Evolutionary conservation across 768 basidiomycete genomes (phyloP).

Genomic region (Boletus fagicola): DNA sequence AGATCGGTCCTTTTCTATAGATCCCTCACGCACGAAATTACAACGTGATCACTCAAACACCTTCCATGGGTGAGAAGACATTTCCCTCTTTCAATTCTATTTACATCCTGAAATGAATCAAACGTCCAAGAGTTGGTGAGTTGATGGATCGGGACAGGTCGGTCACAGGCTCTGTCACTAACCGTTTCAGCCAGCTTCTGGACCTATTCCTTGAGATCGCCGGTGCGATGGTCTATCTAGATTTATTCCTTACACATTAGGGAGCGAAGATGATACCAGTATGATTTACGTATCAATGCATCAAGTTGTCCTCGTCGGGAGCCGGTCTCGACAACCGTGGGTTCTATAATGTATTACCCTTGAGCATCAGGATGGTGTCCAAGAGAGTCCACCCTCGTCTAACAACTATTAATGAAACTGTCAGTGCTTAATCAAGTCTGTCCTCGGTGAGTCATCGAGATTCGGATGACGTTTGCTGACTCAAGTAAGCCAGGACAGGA

Average conservation of each 20-base stretch:
- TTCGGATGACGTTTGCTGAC: conserved; percentile 14
- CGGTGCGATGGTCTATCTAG: background rate
- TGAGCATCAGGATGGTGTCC: background rate
- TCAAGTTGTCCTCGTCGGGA: background rate
- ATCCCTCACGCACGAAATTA: conserved; percentile 16
- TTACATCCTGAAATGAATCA: conserved; percentile 10
- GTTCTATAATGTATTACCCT: background rate
- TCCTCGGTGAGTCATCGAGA: conserved; percentile 19
- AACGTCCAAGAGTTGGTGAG: conserved; percentile 2
- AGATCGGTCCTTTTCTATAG: conserved; percentile 8
- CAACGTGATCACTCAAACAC: conserved; percentile 4
- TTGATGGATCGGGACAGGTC: conserved; percentile 4
- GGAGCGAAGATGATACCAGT: background rate
- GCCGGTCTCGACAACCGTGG: conserved; percentile 10
- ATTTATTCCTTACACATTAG: background rate
- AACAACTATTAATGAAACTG: conserved; percentile 9
- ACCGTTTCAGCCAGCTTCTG: background rate
- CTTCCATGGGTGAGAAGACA: conserved; percentile 14
- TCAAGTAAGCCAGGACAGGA: background rate
- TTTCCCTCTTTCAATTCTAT: conserved; percentile 1
- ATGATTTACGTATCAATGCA: conserved; percentile 8
- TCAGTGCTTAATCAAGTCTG: conserved; percentile 1
- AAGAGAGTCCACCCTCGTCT: background rate
- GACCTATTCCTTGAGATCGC: background rate
- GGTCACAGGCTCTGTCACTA: conserved; percentile 2